phyloP scores from a whole-genome alignment of 2,329 filamentous ascomycete species.

The Colletotrichum chlorophyti region DNA sequence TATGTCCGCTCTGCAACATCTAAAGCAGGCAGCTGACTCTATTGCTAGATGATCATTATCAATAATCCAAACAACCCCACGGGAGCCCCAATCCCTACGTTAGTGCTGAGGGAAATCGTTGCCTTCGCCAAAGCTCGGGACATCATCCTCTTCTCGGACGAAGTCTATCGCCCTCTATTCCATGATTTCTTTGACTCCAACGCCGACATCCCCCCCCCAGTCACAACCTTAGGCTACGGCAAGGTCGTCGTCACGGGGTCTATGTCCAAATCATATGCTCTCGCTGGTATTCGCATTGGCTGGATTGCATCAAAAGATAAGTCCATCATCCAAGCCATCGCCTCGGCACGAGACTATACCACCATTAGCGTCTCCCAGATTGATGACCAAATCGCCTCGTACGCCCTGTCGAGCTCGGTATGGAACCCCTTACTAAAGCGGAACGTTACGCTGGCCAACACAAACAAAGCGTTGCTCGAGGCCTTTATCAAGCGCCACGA shows the following conservation, averaged over 20 bases:
- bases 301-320: slow-evolving; percentile 77
- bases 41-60: slow-evolving; percentile 53
- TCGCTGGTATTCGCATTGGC: slow-evolving; percentile 82
- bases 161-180: slow-evolving; percentile 86
- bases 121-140: slow-evolving; percentile 66
- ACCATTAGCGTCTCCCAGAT: slow-evolving; percentile 86
- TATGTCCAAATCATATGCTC: slow-evolving; percentile 83
- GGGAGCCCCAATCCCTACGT: slow-evolving; percentile 70
- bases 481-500: slow-evolving; percentile 71
- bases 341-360: slow-evolving; percentile 78
- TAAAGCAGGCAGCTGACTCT: slow-evolving; percentile 10
- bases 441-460: slow-evolving; percentile 70
- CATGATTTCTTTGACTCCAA: slow-evolving; percentile 63
- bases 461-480: slow-evolving; percentile 71
- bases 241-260: slow-evolving; percentile 78
- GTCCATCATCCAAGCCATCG: slow-evolving; percentile 68
- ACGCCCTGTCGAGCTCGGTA: slow-evolving; percentile 66
- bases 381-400: slow-evolving; percentile 80
- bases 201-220: slow-evolving; percentile 66
- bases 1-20: not conserved
- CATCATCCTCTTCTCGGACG: slow-evolving; percentile 76
- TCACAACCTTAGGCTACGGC: slow-evolving; percentile 74
- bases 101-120: slow-evolving; percentile 66
- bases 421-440: slow-evolving; percentile 54
- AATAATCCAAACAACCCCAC: slow-evolving; percentile 88